Evolutionary conservation across 192 early-diverging fungal genomes (phyloP).

Genomic region (Podila clonocystis): DNA sequence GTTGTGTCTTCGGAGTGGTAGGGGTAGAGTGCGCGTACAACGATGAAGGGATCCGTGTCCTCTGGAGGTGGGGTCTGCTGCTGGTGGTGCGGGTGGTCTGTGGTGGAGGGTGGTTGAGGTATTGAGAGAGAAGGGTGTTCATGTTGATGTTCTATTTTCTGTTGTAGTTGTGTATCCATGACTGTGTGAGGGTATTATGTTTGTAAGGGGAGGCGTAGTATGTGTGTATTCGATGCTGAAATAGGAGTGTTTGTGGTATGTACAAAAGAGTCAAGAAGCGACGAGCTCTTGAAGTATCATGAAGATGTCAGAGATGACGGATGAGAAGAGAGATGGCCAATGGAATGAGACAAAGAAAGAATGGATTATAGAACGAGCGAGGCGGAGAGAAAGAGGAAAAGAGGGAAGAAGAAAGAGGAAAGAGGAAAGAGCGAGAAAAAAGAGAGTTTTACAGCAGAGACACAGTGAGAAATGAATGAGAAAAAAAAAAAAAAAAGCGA

Average conservation of each 20-base stretch:
- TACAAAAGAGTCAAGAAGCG: neutral
- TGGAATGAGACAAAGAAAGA: conserved; percentile 3
- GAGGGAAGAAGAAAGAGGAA: neutral
- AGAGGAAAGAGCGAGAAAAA: too few species aligned
- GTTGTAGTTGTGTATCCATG: neutral
- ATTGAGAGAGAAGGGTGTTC: neutral
- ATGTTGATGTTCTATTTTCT: neutral
- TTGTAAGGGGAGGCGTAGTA: neutral
- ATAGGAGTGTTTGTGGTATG: too few species aligned
- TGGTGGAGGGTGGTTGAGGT: neutral
- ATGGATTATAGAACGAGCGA: neutral
- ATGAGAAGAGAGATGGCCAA: neutral
- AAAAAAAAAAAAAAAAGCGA: neutral
- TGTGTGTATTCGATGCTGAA: neutral
- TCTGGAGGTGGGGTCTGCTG: conserved; percentile 50
- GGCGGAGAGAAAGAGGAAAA: neutral
- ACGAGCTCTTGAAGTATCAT: neutral
- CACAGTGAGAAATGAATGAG: neutral
- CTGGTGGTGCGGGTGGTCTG: neutral
- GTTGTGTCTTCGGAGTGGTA: conserved; percentile 75
- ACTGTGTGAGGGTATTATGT: neutral
- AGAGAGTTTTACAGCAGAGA: neutral
- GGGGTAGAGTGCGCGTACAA: conserved; percentile 77
- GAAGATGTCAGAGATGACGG: neutral
- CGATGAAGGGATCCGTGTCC: conserved; percentile 49